Evolutionary conservation across 768 basidiomycete species (phyloP).

Genomic region (Gymnopilus junonius): DNA sequence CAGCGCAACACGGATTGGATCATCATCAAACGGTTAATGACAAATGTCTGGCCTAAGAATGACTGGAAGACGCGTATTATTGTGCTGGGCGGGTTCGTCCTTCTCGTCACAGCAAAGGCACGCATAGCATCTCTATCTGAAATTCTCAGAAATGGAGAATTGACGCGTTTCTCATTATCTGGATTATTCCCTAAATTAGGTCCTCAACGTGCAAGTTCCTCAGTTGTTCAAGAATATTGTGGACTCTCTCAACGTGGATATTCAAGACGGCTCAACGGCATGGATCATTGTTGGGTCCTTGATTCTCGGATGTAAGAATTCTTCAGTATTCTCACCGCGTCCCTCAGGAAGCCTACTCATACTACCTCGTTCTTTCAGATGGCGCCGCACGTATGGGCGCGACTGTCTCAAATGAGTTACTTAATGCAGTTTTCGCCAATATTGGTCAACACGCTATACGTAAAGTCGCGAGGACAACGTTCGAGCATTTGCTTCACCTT

Average conservation of each 20-base stretch:
- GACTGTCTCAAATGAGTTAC: slow-evolving; percentile 86
- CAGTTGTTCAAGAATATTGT: slow-evolving; percentile 92
- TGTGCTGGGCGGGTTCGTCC: slow-evolving; percentile 79
- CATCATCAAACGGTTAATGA: slow-evolving; percentile 81
- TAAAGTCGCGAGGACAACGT: slow-evolving; percentile 94
- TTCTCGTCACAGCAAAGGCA: slow-evolving; percentile 89
- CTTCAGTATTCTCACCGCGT: neutral
- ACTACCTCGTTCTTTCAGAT: slow-evolving; percentile 52
- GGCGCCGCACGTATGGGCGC: slow-evolving; percentile 90
- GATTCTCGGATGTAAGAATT: slow-evolving; percentile 84
- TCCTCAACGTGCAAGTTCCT: slow-evolving; percentile 98
- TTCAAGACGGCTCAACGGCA: slow-evolving; percentile 75
- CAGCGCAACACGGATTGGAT: slow-evolving; percentile 84
- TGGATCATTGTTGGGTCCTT: slow-evolving; percentile 92
- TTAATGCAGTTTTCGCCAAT: slow-evolving; percentile 96
- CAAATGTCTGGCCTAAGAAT: slow-evolving; percentile 90
- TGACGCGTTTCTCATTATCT: neutral
- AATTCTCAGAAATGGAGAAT: neutral
- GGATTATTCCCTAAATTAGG: slow-evolving; percentile 44
- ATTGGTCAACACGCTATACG: slow-evolving; percentile 95
- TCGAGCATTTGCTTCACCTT: slow-evolving; percentile 89
- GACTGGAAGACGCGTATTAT: slow-evolving; percentile 83
- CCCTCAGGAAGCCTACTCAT: neutral
- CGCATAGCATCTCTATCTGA: slow-evolving; percentile 20
- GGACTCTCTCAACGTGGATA: slow-evolving; percentile 85